Evolutionary conservation across 2,329 filamentous ascomycete species (phyloP), one percentile per base, ranked within the genome.

Genomic region (Neocatenulostroma microsporum): DNA sequence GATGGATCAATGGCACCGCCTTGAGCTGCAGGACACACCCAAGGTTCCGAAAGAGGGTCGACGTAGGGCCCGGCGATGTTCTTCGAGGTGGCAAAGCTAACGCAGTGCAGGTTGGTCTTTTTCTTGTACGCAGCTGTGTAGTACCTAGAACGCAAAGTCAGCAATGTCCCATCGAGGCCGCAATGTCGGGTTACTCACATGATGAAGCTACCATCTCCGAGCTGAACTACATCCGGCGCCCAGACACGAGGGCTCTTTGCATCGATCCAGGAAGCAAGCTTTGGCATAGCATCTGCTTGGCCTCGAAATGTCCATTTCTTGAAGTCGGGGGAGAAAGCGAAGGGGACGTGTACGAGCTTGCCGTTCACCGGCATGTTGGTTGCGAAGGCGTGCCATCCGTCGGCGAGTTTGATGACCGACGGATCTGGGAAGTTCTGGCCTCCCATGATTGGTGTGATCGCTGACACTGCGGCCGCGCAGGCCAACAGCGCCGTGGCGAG

Each of bases 141-240:
- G 44, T 55, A 55, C n/a, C n/a, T n/a, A n/a, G n/a, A n/a, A n/a
- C n/a, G n/a, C n/a, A n/a, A n/a, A n/a, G n/a, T n/a, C n/a, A n/a
- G n/a, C n/a, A n/a, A n/a, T n/a, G n/a, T n/a, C n/a, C n/a, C n/a
- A n/a, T n/a, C n/a, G n/a, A n/a, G n/a, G n/a, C n/a, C n/a, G n/a
- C n/a, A n/a, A n/a, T n/a, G n/a, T n/a, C n/a, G n/a, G n/a, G n/a
- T n/a, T n/a, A n/a, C n/a, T n/a, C n/a, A n/a, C 42, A 56, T 41
- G 9, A 55, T 38, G 44, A 51, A 56, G 7, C 25, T 33, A 4
- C 51, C 53, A 26, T 50, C 41, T 17, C 40, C 33, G 13, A 74
- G 56, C 34, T 54, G 56, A 3, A 69, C 60, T 10, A 80, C 72
- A 49, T 78, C 74, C 7, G 76, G 76, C 0, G 76, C 76, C 74